Evolutionary conservation across 805 yeast species (phyloP).

Genomic region (Saccharomycopsis sp.): DNA sequence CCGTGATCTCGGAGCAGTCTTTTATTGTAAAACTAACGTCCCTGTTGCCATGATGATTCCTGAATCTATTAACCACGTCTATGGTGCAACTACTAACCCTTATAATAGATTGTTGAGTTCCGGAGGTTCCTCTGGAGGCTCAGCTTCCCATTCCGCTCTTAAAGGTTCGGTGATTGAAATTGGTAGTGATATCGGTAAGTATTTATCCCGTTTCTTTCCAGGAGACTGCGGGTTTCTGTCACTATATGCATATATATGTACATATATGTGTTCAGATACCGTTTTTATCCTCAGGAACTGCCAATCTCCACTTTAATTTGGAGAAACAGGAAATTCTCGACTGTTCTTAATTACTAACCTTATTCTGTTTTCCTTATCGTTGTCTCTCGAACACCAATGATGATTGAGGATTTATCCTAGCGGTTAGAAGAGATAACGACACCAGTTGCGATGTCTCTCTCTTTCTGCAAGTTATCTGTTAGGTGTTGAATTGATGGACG

Average conservation of each 20-base stretch:
- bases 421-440: no score
- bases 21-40: slow-evolving; percentile 58
- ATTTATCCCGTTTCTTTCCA: background rate
- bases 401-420: no score
- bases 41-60: slow-evolving; percentile 69
- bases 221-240: background rate
- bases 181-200: slow-evolving; percentile 50
- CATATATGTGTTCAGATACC: no score
- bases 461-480: no score
- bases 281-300: background rate
- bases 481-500: no score
- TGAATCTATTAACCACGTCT: slow-evolving; percentile 55
- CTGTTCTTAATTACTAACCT: background rate
- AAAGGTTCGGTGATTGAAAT: slow-evolving; percentile 57
- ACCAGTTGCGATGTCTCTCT: no score
- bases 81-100: slow-evolving; percentile 55
- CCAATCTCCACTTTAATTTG: background rate
- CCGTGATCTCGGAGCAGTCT: slow-evolving; percentile 45
- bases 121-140: slow-evolving; percentile 72
- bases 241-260: background rate
- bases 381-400: background rate
- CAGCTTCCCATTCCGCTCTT: slow-evolving; percentile 55
- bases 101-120: slow-evolving; percentile 50
- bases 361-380: background rate
- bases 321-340: background rate